phyloP scores from a whole-genome alignment of 139 green algal genomes.

The Tetraselmis chui region DNA sequence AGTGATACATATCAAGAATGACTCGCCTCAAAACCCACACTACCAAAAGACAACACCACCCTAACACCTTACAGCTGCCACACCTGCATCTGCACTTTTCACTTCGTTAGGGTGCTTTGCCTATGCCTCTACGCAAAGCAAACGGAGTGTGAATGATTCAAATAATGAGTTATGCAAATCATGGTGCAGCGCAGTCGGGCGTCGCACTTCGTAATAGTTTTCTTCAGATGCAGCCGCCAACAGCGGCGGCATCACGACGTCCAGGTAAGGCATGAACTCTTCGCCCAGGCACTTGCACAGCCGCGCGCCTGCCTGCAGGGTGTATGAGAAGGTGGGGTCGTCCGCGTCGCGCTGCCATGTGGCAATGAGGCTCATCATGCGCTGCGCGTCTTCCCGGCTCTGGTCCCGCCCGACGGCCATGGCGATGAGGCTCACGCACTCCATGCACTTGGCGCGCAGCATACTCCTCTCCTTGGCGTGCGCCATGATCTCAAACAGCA shows the following conservation, averaged over 20 bases:
- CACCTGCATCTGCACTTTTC: no score
- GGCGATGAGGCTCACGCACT: constrained; percentile 94
- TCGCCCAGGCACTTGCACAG: constrained; percentile 94
- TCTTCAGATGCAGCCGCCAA: constrained; percentile 30
- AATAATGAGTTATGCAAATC: no score
- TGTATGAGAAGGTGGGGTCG: constrained; percentile 74
- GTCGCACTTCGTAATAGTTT: background rate
- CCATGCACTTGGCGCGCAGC: constrained; percentile 89
- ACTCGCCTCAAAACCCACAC: no score
- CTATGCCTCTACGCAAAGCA: no score
- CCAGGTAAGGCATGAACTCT: constrained; percentile 95
- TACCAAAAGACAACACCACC: no score
- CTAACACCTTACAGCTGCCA: no score
- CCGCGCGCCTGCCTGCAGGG: constrained; percentile 83
- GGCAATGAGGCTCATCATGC: constrained; percentile 79
- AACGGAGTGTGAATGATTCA: no score
- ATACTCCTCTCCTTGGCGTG: constrained; percentile 57
- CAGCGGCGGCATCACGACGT: constrained; percentile 88
- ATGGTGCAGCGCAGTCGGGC: no score
- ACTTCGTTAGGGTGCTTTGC: no score
- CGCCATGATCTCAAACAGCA: constrained; percentile 78
- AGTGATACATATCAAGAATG: no score
- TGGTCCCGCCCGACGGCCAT: constrained; percentile 94
- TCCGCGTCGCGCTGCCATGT: constrained; percentile 37
- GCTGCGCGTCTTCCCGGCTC: constrained; percentile 78